Evolutionary conservation across 2,329 filamentous ascomycete species (phyloP).

Genomic region (Diaporthe destruens): DNA sequence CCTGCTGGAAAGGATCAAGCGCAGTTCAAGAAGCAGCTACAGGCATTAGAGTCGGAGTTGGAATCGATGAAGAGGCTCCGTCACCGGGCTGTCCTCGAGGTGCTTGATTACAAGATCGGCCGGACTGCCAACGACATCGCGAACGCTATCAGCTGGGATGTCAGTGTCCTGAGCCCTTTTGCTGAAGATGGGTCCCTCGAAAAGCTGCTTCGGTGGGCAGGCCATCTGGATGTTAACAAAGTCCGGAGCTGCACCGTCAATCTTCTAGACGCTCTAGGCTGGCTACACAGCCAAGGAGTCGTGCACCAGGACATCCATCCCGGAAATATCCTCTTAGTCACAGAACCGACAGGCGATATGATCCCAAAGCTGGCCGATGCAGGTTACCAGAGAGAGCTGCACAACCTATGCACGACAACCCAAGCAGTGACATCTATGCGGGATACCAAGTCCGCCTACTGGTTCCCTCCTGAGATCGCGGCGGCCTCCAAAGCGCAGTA

Average conservation of each 20-base stretch:
- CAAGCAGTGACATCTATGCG: conserved; percentile 65
- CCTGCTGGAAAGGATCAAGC: conserved; percentile 69
- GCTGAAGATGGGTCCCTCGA: conserved; percentile 86
- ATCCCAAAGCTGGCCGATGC: conserved; percentile 81
- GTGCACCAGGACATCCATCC: conserved; percentile 87
- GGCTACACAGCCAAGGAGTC: conserved; percentile 86
- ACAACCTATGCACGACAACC: conserved; percentile 69
- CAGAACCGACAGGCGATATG: conserved; percentile 76
- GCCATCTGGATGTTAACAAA: conserved; percentile 78
- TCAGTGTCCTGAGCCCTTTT: conserved; percentile 81
- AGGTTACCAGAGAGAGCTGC: conserved; percentile 76
- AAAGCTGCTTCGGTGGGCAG: conserved; percentile 84
- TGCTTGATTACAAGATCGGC: conserved; percentile 87
- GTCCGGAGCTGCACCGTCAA: conserved; percentile 93
- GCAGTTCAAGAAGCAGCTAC: conserved; percentile 80
- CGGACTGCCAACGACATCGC: conserved; percentile 55
- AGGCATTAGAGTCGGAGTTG: conserved; percentile 80
- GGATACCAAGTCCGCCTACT: conserved; percentile 81
- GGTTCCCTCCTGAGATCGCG: conserved; percentile 84
- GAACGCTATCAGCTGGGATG: conserved; percentile 69
- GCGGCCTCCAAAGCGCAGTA: conserved; percentile 71
- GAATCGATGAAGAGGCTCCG: conserved; percentile 80
- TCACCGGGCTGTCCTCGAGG: conserved; percentile 81
- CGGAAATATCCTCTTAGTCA: conserved; percentile 82
- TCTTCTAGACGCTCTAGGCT: conserved; percentile 88